Evolutionary conservation across 768 basidiomycete genomes (phyloP), one percentile per base, ranked within the genome.

Genomic region (Tricholomella constricta): DNA sequence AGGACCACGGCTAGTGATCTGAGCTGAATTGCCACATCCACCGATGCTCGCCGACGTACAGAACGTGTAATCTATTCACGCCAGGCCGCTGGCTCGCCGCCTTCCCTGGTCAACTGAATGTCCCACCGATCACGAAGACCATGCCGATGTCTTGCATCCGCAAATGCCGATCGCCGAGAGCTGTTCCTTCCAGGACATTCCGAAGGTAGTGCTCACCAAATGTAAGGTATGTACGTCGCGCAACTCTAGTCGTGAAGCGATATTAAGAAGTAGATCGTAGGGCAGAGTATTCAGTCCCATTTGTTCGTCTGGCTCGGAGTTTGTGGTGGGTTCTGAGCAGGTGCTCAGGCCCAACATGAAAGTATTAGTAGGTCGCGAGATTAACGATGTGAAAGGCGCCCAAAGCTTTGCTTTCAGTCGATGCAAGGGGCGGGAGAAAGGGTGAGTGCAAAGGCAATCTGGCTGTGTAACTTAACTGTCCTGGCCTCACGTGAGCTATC

Each of bases 241-340:
- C 59, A 85, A 69, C 57, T 84, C 76, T 27, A 89, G 77, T 68
- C 82, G 80, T 37, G 75, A 77, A 4, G 84, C 79, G 65, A 89
- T 80, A 71, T 85, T 84, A 51, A 89, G 77, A 38, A 89, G 65
- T 17, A 89, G 72, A 71, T 89, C 88, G 67, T 88, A 88, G 0
- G 87, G 87, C 17, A 89, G 72, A 4, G 71, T 73, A 54, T 68
- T 67, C 36, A 77, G 65, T 42, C 68, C 68, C 62, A 70, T 65
- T 41, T 48, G 56, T 17, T 56, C 58, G 34, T 64, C 61, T 36
- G 47, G 20, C 11, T 51, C 49, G 32, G 52, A 79, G 19, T 36
- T 48, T 34, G 44, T 27, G 0, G 69, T 26, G 27, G 57, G 40
- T 51, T 47, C 48, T 42, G 53, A 46, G 52, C 45, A 45, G 48